Base-by-base conservation (phyloP, 306 rosid species). In the Fagus sylvatica region DNA sequence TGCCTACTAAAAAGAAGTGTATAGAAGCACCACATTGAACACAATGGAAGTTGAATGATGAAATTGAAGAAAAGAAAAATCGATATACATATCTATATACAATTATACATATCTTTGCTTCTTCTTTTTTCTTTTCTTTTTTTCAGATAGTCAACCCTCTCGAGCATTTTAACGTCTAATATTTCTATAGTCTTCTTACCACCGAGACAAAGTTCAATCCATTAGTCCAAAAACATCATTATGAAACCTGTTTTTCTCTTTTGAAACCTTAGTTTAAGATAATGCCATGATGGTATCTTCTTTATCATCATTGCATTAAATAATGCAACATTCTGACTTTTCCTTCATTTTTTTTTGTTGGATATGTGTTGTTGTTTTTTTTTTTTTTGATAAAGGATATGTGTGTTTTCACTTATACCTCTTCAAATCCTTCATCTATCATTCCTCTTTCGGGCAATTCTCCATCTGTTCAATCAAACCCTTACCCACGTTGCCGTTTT, bases 241-340 rank as follows among this genome's bases (percentile, higher is more conserved):
- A 13, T 11, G 41, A 30, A 11, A 61, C 1, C 71, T 13, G 6
- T 22, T 39, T 66, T 66, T 66, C 46, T 39, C 49, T 39, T 39
- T 66, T 17, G 48, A 16, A 64, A 39, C 16, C 32, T 48, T 37
- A 6, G 16, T 66, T 36, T 66, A 66, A 66, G 67, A 30, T 4
- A 12, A 60, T 22, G 28, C 28, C 28, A 22, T 22, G 0, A 22
- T 61, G 41, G 17, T 11, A 32, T 36, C 12, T 61, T 61, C 67
- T 61, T 61, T 61, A 61, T 61, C 67, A 61, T 61, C 39, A 61
- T 61, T 61, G 67, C 67, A 61, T 22, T 53, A 16, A 53, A 54
- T 54, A 6, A 54, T 33, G 11, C 41, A 32, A 61, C 4, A 22
- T 32, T 60, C 40, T 60, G 1, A 8, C 4, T 9, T 59, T 30